A percentile compares a stretch with the other conserved stretches of the same genome.
Evolutionary conservation across 805 yeast species (phyloP).

Genomic region (Ogataea minuta): DNA sequence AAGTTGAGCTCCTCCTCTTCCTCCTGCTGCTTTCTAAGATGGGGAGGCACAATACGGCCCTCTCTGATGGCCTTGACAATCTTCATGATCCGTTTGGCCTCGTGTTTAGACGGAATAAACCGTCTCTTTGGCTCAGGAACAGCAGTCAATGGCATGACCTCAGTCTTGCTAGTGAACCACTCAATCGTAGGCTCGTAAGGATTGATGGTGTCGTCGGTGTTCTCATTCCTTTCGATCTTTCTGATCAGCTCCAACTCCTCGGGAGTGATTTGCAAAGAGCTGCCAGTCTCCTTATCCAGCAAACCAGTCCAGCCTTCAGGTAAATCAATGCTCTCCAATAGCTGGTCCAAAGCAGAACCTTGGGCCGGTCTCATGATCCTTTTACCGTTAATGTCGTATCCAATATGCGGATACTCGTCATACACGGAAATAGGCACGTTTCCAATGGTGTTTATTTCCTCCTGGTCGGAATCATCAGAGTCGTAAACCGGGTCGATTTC

Average conservation of each 20-base stretch:
- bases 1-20: constrained; percentile 52
- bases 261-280: constrained; percentile 71
- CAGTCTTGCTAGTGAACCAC: constrained; percentile 87
- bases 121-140: constrained; percentile 97
- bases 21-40: constrained; percentile 47
- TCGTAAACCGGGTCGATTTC: constrained; percentile 95
- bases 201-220: constrained; percentile 72
- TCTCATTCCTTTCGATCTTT: constrained; percentile 81
- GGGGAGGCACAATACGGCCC: constrained; percentile 86
- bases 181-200: constrained; percentile 94
- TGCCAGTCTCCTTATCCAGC: constrained; percentile 85
- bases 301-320: constrained; percentile 99
- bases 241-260: constrained; percentile 89
- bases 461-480: constrained; percentile 88
- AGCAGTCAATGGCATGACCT: constrained; percentile 88
- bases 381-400: constrained; percentile 95
- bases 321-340: constrained; percentile 85
- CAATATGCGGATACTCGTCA: constrained; percentile 96
- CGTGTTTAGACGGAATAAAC: constrained; percentile 94
- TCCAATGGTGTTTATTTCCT: constrained; percentile 82
- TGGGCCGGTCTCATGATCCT: constrained; percentile 98
- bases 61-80: constrained; percentile 94
- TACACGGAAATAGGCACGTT: constrained; percentile 90
- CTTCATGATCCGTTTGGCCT: constrained; percentile 95
- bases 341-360: constrained; percentile 88